Base-by-base conservation (phyloP, 2,329 filamentous ascomycete species). In the Paracoccidioides lutzii region DNA sequence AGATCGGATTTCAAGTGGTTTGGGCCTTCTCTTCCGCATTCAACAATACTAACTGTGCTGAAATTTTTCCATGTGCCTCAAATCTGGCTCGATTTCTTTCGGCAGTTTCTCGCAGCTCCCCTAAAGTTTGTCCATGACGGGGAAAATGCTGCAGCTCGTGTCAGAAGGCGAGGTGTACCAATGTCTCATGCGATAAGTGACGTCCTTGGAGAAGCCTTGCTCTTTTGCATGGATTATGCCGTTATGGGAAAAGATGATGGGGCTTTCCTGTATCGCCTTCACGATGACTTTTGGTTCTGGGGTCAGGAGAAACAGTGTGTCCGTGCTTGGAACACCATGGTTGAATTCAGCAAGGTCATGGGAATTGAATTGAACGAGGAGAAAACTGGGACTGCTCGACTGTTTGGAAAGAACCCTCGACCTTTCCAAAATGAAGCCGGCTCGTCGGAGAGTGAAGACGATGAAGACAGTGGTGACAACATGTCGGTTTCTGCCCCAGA, bases 281-380 rank as follows among this genome's bases (percentile, higher is more conserved):
- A 84, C 53, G 83, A 85, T 59, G 81, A 85, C 59, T 73, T 85
- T 53, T 86, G 82, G 82, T 81, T 85, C 64, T 85, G 82, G 81
- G 76, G 78, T 7, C 73, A 80, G 5, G 76, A 82, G 50, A 59
- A 70, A 3, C 72, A 70, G 2, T 79, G 78, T n/a, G 72, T 76
- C 28, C 73, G 75, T 45, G 82, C 80, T 0, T 88, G 83, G 84
- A 64, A 75, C 15, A 73, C 78, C 0, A 75, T 87, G 59, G 71
- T 74, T 1, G 67, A 73, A 1, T 87, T 85, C 59, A 70, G 75
- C 1, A 62, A 67, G 0, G 67, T 79, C 1, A 81, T 82, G 64
- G 80, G 82, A 1, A 73, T 84, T 0, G 67, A 75, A 5, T 74
- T 85, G 58, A 83, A 85, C 61, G 63, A 72, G 43, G 75, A 78